Evolutionary conservation across 768 basidiomycete genomes (phyloP).

Genomic region (Auricularia sp.): DNA sequence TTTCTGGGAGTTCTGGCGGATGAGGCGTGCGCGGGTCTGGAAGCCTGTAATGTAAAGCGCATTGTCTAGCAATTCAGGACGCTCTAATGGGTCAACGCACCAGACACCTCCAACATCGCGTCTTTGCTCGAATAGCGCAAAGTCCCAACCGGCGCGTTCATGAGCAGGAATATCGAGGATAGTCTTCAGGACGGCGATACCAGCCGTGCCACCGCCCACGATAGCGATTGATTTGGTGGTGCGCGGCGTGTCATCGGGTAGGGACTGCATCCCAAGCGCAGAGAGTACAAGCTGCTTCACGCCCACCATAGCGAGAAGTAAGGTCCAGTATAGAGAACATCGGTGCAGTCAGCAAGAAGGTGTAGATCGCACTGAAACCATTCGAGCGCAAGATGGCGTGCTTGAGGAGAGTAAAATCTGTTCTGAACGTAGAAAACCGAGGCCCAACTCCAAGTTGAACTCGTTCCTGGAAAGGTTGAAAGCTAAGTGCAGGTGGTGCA

Average conservation of each 20-base stretch:
- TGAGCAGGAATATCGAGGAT: conserved; percentile 38
- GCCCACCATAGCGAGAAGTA: neutral
- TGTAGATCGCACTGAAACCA: neutral
- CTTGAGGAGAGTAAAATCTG: neutral
- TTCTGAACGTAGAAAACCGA: too few species aligned
- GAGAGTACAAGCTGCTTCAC: neutral
- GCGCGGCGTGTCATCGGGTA: neutral
- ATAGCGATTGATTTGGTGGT: conserved; percentile 42
- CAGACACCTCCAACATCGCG: conserved; percentile 47
- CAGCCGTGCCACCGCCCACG: conserved; percentile 49
- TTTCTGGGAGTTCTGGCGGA: conserved; percentile 43
- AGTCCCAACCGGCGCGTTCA: conserved; percentile 29
- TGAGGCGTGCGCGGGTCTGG: conserved; percentile 22
- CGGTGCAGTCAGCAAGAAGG: neutral
- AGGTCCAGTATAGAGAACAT: neutral
- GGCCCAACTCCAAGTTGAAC: too few species aligned
- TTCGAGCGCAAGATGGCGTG: neutral
- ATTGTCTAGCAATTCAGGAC: neutral
- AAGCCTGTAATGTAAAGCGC: conserved; percentile 19
- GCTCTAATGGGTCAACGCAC: conserved; percentile 18
- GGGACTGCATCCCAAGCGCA: neutral
- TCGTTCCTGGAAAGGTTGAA: too few species aligned
- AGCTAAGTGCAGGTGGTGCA: too few species aligned
- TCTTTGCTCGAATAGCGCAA: conserved; percentile 46
- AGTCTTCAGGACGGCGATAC: conserved; percentile 42